A percentile compares a stretch with the other conserved stretches of the same genome.
phyloP scores from a whole-genome alignment of 2,329 filamentous ascomycete species.

The Zymoseptoria brevis region DNA sequence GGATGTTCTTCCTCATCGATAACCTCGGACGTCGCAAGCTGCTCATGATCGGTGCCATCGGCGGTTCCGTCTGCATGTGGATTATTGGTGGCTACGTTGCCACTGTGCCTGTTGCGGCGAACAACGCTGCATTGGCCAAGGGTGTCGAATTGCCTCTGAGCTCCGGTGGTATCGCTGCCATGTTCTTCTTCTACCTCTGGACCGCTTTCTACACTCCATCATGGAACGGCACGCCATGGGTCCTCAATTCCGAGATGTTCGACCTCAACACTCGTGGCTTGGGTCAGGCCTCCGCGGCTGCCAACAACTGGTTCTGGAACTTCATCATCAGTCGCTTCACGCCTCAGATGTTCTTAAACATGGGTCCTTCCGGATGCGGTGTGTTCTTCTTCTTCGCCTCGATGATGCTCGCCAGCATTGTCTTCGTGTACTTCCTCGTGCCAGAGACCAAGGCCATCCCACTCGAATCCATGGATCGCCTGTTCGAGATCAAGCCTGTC shows the following conservation, averaged over 20 bases:
- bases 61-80: constrained; percentile 58
- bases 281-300: constrained; percentile 58
- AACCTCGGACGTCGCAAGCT: constrained; percentile 54
- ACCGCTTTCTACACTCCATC: constrained; percentile 56
- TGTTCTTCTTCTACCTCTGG: constrained; percentile 69
- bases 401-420: constrained; percentile 38
- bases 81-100: constrained; percentile 54
- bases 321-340: constrained; percentile 63
- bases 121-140: constrained; percentile 27
- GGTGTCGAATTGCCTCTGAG: constrained; percentile 27
- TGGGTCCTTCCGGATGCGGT: constrained; percentile 34
- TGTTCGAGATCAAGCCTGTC: constrained; percentile 39
- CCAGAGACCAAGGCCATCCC: constrained; percentile 39
- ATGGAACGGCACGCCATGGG: constrained; percentile 56
- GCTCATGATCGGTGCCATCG: constrained; percentile 56
- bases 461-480: constrained; percentile 40
- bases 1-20: constrained; percentile 63
- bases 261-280: constrained; percentile 60
- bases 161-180: constrained; percentile 50
- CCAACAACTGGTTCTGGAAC: constrained; percentile 53
- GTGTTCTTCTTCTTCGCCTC: constrained; percentile 41
- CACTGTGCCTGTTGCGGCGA: constrained; percentile 26
- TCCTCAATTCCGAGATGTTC: constrained; percentile 68
- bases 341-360: constrained; percentile 50
- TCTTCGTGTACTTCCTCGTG: constrained; percentile 40